Evolutionary conservation across 2,329 filamentous ascomycete species (phyloP).

Genomic region (Fusarium chaquense): DNA sequence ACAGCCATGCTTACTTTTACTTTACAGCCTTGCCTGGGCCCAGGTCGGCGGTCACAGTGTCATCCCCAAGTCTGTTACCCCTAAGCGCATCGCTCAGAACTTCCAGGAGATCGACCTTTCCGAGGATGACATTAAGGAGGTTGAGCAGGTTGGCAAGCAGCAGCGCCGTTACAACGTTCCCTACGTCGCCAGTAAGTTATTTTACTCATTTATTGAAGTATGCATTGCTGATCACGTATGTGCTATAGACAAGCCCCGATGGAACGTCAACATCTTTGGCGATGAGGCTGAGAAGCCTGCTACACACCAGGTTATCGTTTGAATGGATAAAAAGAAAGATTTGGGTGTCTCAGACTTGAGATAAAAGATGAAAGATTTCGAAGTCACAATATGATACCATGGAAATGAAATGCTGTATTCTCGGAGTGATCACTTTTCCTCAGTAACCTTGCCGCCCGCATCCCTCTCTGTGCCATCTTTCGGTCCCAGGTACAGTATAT

Average conservation of each 20-base stretch:
- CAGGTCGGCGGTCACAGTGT: constrained; percentile 71
- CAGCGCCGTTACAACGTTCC: constrained; percentile 26
- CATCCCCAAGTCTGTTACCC: constrained; percentile 79
- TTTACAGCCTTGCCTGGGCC: constrained; percentile 60
- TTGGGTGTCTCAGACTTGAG: neutral
- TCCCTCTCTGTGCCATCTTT: constrained; percentile 11
- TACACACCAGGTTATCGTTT: constrained; percentile 9
- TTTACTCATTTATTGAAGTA: accelerated
- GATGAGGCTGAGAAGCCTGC: constrained; percentile 17
- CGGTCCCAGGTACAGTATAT: constrained; percentile 2
- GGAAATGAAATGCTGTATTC: neutral
- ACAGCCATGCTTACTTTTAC: neutral
- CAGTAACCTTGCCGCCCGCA: neutral
- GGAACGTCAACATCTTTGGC: constrained; percentile 14
- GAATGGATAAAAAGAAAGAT: neutral
- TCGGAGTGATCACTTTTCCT: constrained; percentile 1
- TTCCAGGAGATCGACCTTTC: constrained; percentile 73
- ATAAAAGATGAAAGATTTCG: neutral
- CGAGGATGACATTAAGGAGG: constrained; percentile 50
- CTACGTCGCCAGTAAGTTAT: constrained; percentile 7
- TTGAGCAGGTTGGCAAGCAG: constrained; percentile 18
- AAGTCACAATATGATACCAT: neutral
- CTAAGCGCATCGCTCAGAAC: constrained; percentile 74
- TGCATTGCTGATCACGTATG: neutral
- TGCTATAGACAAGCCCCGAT: constrained; percentile 16